phyloP scores from a whole-genome alignment of 345 rosid genomes.

The Populus pruinosa region DNA sequence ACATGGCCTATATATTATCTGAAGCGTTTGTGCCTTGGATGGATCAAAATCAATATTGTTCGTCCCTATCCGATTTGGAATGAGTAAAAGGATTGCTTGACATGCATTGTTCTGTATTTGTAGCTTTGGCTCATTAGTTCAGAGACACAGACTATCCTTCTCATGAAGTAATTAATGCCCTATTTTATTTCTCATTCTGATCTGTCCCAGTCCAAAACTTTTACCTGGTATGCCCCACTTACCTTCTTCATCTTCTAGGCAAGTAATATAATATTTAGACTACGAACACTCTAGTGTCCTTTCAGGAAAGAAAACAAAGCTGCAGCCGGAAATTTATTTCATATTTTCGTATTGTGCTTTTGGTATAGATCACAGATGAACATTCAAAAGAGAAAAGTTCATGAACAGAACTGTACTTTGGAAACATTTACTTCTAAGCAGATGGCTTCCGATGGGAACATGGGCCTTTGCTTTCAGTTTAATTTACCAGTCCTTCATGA shows the following conservation, averaged over 20 bases:
- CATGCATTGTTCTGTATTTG: background rate
- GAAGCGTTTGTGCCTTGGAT: background rate
- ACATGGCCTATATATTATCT: too few species aligned
- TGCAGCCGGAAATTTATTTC: too few species aligned
- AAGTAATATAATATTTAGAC: background rate
- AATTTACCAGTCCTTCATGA: background rate
- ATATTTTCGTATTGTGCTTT: too few species aligned
- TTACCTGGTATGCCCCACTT: background rate
- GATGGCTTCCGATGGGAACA: background rate
- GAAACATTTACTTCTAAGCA: background rate
- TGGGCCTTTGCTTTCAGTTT: conserved; percentile 1
- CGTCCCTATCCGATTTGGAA: background rate
- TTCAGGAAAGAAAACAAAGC: background rate
- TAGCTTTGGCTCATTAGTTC: background rate
- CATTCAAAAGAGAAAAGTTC: conserved; percentile 4
- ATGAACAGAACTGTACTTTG: too few species aligned
- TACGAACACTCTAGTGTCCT: background rate
- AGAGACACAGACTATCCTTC: background rate
- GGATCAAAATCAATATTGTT: background rate
- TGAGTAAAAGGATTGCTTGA: background rate
- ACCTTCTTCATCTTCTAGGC: background rate
- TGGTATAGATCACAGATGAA: background rate
- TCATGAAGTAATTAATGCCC: background rate
- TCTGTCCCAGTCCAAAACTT: background rate
- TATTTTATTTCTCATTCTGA: background rate